phyloP scores from a whole-genome alignment of 495 filamentous ascomycete genomes.

The Aspergillus steynii region DNA sequence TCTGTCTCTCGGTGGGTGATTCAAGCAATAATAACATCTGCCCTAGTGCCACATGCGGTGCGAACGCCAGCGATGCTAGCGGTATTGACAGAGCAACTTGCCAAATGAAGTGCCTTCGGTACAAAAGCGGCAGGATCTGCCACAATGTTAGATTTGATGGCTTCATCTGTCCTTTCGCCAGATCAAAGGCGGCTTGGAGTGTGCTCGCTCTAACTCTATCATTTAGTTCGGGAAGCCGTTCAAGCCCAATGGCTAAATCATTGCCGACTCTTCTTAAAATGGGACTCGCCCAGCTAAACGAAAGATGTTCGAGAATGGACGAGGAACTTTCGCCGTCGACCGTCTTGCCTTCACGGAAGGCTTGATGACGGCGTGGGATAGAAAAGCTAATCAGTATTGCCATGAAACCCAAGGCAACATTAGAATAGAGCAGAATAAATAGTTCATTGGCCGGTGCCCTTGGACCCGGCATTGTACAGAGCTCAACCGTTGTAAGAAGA shows the following conservation, averaged over 20 bases:
- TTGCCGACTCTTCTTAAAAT: slow-evolving; percentile 45
- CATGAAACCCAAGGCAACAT: slow-evolving; percentile 19
- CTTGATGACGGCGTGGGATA: slow-evolving; percentile 54
- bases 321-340: slow-evolving; percentile 60
- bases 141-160: not conserved
- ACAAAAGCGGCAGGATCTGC: not conserved
- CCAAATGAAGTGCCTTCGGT: slow-evolving; percentile 27
- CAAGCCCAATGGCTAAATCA: slow-evolving; percentile 53
- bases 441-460: not conserved
- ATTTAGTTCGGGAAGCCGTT: slow-evolving; percentile 45
- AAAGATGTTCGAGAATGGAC: slow-evolving; percentile 56
- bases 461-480: not conserved
- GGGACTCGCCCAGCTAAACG: slow-evolving; percentile 53
- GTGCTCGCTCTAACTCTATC: slow-evolving; percentile 1
- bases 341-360: slow-evolving; percentile 47
- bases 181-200: slow-evolving; percentile 39
- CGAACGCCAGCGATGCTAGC: slow-evolving; percentile 4
- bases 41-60: slow-evolving; percentile 5
- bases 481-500: not conserved
- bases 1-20: not conserved
- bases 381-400: slow-evolving; percentile 3
- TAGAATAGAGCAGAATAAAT: not conserved
- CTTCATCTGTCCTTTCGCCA: no score
- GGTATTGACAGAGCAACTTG: slow-evolving; percentile 49
- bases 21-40: slow-evolving; percentile 7